These are phyloP conservation scores for Gloeopeniophorella convolvens DNA, from an alignment of 768 basidiomycete genomes.

Conservation along the genomic window DNA sequence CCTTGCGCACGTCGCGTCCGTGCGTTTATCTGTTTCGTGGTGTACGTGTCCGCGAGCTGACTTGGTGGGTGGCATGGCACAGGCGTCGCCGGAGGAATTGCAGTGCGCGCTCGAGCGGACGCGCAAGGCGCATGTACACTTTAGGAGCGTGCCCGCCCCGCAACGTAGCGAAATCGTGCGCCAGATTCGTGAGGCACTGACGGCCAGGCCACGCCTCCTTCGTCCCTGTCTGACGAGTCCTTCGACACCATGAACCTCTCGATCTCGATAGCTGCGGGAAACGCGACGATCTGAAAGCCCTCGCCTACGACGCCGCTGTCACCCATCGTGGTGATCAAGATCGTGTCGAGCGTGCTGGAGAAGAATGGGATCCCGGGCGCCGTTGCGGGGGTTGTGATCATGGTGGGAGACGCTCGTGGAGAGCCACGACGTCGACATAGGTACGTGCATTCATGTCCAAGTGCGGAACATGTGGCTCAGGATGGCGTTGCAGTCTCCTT, in stretches of 20 bases:
- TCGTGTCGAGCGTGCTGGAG: constrained; percentile 76
- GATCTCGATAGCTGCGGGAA: constrained; percentile 82
- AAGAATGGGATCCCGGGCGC: constrained; percentile 80
- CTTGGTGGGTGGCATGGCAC: neutral
- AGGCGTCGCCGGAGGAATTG: constrained; percentile 72
- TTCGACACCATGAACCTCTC: constrained; percentile 94
- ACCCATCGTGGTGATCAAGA: constrained; percentile 85
- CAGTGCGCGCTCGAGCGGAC: constrained; percentile 60
- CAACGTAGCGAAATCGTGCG: constrained; percentile 82
- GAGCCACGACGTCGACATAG: constrained; percentile 69
- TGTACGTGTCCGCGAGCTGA: neutral
- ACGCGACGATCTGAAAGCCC: constrained; percentile 95
- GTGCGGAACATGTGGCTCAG: neutral
- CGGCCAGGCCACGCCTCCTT: constrained; percentile 68
- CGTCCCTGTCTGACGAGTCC: constrained; percentile 13
- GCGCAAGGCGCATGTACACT: constrained; percentile 62
- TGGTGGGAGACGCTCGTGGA: constrained; percentile 75
- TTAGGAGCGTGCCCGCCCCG: constrained; percentile 80
- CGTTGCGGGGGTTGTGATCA: constrained; percentile 74
- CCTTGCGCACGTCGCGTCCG: constrained; percentile 68
- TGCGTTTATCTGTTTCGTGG: constrained; percentile 29
- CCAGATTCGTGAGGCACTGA: constrained; percentile 79
- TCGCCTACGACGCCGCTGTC: constrained; percentile 84
- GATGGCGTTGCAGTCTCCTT: constrained; percentile 63
- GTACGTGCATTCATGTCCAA: constrained; percentile 33